Evolutionary conservation across 352 stramenopile genomes (phyloP).

Genomic region (Pythium vanterpoolii): DNA sequence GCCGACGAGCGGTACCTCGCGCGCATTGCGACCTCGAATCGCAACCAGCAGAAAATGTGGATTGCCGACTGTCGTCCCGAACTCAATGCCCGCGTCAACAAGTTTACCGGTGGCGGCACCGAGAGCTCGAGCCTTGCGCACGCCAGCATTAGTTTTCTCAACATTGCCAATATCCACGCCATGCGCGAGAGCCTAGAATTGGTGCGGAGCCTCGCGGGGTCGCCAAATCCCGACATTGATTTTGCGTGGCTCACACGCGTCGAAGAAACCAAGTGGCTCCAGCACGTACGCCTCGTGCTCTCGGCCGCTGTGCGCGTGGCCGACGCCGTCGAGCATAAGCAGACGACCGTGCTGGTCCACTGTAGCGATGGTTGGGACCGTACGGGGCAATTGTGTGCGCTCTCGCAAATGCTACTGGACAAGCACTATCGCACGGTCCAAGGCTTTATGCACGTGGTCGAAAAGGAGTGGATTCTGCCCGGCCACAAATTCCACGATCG

Average conservation of each 20-base stretch:
- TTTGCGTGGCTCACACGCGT: slow-evolving; percentile 58
- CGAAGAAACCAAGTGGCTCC: slow-evolving; percentile 82
- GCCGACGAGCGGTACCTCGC: slow-evolving; percentile 76
- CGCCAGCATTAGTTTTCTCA: slow-evolving; percentile 78
- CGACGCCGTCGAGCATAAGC: slow-evolving; percentile 59
- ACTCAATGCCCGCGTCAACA: slow-evolving; percentile 89
- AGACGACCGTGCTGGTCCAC: slow-evolving; percentile 84
- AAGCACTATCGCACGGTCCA: slow-evolving; percentile 79
- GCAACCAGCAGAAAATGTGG: slow-evolving; percentile 56
- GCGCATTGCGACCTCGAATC: slow-evolving; percentile 45
- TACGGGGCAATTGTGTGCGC: slow-evolving; percentile 78
- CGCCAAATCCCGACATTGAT: slow-evolving; percentile 50
- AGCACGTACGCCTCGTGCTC: slow-evolving; percentile 66
- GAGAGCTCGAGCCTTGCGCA: slow-evolving; percentile 81
- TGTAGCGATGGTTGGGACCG: slow-evolving; percentile 93
- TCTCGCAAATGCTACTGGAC: slow-evolving; percentile 89
- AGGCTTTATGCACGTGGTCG: slow-evolving; percentile 78
- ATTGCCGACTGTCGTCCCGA: slow-evolving; percentile 90
- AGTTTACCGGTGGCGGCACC: slow-evolving; percentile 86
- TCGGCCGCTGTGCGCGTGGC: slow-evolving; percentile 65
- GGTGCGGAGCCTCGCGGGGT: slow-evolving; percentile 47
- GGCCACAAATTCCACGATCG: slow-evolving; percentile 90
- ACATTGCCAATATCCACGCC: slow-evolving; percentile 93
- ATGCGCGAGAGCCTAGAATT: slow-evolving; percentile 87
- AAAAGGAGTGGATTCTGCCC: slow-evolving; percentile 85